Conservation (phyloP, 2,329 filamentous ascomycete genomes). For the Metarhizium brunneum region DNA sequence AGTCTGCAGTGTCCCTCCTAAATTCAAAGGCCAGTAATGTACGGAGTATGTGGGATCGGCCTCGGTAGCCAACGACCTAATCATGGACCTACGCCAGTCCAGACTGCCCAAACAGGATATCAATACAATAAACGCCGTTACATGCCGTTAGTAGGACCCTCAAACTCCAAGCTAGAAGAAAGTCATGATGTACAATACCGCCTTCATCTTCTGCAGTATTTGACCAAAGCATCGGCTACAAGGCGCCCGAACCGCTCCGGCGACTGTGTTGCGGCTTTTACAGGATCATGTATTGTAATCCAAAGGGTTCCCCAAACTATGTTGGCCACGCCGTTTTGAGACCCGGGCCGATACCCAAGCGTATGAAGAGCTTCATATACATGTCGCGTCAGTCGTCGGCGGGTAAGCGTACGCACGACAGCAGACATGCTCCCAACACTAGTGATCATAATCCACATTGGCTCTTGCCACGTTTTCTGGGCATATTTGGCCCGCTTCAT, state of each 20-base stretch:
- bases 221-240: conserved; percentile 9
- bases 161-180: neutral
- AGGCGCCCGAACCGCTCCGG: conserved; percentile 12
- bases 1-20: neutral
- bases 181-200: neutral
- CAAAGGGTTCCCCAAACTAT: conserved; percentile 17
- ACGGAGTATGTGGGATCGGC: too few species aligned
- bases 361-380: conserved; percentile 18
- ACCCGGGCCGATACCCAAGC: conserved; percentile 13
- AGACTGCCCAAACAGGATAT: neutral
- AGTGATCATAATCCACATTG: conserved; percentile 24
- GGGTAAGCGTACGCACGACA: conserved; percentile 17
- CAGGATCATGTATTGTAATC: conserved; percentile 12
- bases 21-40: too few species aligned
- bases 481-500: conserved; percentile 17
- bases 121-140: neutral
- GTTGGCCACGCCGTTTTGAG: conserved; percentile 5
- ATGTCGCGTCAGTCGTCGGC: conserved; percentile 16
- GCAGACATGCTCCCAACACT: conserved; percentile 5
- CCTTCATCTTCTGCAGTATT: conserved; percentile 3
- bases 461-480: conserved; percentile 15
- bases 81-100: neutral
- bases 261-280: conserved; percentile 9
- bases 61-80: neutral
- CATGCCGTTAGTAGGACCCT: neutral